Conservation (phyloP, 2,329 filamentous ascomycete species). For the Zasmidium citrigriseum region DNA sequence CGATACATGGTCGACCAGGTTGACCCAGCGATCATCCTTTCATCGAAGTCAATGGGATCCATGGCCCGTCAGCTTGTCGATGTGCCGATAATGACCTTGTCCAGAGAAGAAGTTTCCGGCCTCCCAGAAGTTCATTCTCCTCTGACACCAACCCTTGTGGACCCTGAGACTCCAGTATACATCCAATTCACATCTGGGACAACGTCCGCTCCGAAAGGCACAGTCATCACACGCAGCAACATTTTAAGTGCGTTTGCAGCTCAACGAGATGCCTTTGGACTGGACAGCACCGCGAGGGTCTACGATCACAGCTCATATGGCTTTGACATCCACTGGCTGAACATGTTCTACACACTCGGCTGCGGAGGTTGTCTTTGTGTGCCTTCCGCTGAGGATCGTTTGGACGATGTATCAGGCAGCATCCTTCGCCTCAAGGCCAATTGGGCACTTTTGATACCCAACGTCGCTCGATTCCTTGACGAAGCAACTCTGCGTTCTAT, state of each 20-base stretch:
- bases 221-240: neutral
- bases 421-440: neutral
- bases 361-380: conserved; percentile 14
- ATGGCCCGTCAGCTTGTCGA: neutral
- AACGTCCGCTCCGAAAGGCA: neutral
- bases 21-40: neutral
- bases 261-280: neutral
- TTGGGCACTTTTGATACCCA: conserved; percentile 41
- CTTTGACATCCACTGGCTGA: conserved; percentile 14
- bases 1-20: conserved; percentile 26
- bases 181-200: neutral
- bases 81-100: neutral
- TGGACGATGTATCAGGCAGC: conserved; percentile 53
- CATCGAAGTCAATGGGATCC: neutral
- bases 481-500: conserved; percentile 43
- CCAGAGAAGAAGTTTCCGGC: neutral
- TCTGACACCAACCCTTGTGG: neutral
- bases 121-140: neutral
- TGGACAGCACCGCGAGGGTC: conserved; percentile 1
- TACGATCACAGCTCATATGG: conserved; percentile 19
- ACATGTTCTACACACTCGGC: conserved; percentile 1
- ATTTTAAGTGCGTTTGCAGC: neutral
- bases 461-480: conserved; percentile 51
- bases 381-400: conserved; percentile 46
- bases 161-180: neutral